phyloP scores from a whole-genome alignment of 306 rosid species.

The Sicyos baderoa region DNA sequence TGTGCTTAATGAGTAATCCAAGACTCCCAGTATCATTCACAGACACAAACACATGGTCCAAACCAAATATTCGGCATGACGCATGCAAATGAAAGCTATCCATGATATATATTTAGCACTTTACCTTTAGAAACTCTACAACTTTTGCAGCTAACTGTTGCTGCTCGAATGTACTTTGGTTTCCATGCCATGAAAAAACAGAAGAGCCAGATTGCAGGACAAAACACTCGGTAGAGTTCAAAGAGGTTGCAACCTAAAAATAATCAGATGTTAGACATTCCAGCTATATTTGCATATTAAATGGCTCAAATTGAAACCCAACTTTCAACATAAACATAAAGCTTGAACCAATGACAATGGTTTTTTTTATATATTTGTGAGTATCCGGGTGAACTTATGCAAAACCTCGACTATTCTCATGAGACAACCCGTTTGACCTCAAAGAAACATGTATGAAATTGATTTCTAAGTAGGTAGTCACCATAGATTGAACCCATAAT shows the following conservation, averaged over 20 bases:
- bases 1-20: not conserved
- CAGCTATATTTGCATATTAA: slow-evolving; percentile 9
- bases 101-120: slow-evolving; percentile 26
- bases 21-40: slow-evolving; percentile 12
- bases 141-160: slow-evolving; percentile 87
- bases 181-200: slow-evolving; percentile 88
- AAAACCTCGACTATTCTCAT: too few species aligned
- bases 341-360: slow-evolving; percentile 1
- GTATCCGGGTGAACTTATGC: too few species aligned
- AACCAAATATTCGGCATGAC: slow-evolving; percentile 13
- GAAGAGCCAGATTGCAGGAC: slow-evolving; percentile 90
- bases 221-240: slow-evolving; percentile 79
- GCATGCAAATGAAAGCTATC: not conserved
- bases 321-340: not conserved
- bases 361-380: too few species aligned
- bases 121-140: slow-evolving; percentile 85
- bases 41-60: not conserved
- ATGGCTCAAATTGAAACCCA: slow-evolving; percentile 10
- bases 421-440: too few species aligned
- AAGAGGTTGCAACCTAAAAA: slow-evolving; percentile 73
- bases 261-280: slow-evolving; percentile 20
- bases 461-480: too few species aligned
- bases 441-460: too few species aligned
- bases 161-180: slow-evolving; percentile 78
- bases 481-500: too few species aligned